Conservation (phyloP, 805 yeast species). For the Yarrowia bubula region DNA sequence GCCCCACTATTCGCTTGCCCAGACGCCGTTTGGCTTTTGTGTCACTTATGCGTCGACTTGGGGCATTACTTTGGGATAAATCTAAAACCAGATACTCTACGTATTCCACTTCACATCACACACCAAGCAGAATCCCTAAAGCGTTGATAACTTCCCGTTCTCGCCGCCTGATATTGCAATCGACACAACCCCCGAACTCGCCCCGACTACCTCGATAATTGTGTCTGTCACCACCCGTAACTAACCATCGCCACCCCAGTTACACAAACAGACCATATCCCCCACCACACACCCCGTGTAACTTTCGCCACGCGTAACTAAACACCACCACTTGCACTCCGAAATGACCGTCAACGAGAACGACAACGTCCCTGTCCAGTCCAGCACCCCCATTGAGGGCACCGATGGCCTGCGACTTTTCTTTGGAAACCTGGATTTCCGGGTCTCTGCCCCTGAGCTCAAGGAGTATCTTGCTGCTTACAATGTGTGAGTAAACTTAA, state of each 20-base stretch:
- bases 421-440: constrained; percentile 23
- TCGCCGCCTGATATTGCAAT: neutral
- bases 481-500: constrained; percentile 25
- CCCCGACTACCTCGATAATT: neutral
- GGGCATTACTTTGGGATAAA: constrained; percentile 3
- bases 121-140: neutral
- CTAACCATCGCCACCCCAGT: neutral
- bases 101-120: constrained; percentile 11
- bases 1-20: neutral
- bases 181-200: neutral
- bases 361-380: constrained; percentile 20
- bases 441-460: constrained; percentile 25
- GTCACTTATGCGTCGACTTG: constrained; percentile 12
- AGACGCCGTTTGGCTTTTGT: neutral
- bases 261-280: neutral
- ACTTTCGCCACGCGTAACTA: constrained; percentile 22
- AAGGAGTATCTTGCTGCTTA: constrained; percentile 25
- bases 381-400: constrained; percentile 12
- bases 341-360: constrained; percentile 23
- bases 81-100: constrained; percentile 10
- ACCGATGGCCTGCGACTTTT: constrained; percentile 22
- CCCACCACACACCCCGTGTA: constrained; percentile 21
- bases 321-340: neutral
- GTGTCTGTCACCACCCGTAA: constrained; percentile 1
- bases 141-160: neutral